Evolutionary conservation across 805 yeast species (phyloP).

Genomic region (Yarrowia keelungensis): DNA sequence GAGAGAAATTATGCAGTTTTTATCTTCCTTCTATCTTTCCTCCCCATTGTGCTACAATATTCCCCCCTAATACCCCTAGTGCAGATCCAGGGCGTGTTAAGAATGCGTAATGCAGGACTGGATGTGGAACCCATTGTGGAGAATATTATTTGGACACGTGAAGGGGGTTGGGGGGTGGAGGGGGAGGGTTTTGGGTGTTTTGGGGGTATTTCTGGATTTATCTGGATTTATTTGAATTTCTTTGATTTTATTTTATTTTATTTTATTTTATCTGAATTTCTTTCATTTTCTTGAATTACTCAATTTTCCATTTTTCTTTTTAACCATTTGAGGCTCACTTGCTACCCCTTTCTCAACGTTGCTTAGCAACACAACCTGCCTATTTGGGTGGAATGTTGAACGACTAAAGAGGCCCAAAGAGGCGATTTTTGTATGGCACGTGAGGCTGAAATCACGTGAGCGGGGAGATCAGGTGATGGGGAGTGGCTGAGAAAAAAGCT

Average conservation of each 20-base stretch:
- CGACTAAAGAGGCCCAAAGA: too few species aligned
- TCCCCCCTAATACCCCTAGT: background rate
- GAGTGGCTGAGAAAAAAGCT: too few species aligned
- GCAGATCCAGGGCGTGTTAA: slow-evolving; percentile 17
- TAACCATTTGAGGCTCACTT: background rate
- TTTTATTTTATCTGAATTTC: too few species aligned
- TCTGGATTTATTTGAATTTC: background rate
- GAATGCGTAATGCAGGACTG: slow-evolving; percentile 11
- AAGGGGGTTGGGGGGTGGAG: background rate
- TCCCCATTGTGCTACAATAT: background rate
- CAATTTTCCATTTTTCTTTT: too few species aligned
- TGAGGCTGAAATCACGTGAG: too few species aligned
- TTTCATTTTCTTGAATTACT: too few species aligned
- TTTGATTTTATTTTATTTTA: too few species aligned
- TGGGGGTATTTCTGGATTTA: background rate
- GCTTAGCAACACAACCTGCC: background rate
- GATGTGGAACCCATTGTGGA: background rate
- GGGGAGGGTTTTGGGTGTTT: background rate
- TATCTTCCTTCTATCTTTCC: background rate
- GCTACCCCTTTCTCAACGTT: background rate
- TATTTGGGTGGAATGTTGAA: background rate
- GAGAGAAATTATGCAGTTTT: background rate
- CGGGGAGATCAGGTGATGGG: too few species aligned
- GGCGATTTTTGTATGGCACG: too few species aligned
- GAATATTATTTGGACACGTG: slow-evolving; percentile 2